These are phyloP conservation scores for Paratinospora sagittata DNA, from an alignment of 164 flowering plant genomes.

Conservation along the genomic window DNA sequence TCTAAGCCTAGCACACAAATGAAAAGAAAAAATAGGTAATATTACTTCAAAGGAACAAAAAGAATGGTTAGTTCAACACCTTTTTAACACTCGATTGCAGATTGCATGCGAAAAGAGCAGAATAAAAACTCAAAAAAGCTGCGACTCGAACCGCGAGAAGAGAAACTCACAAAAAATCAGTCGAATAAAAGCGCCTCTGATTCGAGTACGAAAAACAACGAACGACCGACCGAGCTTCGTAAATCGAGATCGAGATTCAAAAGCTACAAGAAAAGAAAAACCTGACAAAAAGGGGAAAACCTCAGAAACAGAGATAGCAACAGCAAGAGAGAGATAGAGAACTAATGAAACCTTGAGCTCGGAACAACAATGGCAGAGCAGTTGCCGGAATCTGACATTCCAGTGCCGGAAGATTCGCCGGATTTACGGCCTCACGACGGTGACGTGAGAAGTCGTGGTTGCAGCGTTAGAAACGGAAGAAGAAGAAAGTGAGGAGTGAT, in stretches of 20 bases:
- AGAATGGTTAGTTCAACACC: not conserved
- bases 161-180: conserved; percentile 8
- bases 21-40: not conserved
- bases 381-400: conserved; percentile 13
- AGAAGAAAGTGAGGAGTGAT: no score
- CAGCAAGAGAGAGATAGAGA: conserved; percentile 1
- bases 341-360: conserved; percentile 6
- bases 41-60: not conserved
- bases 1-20: conserved; percentile 3
- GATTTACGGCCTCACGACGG: not conserved
- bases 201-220: conserved; percentile 22
- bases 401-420: not conserved
- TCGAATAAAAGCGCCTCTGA: conserved; percentile 25
- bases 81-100: not conserved
- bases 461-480: not conserved
- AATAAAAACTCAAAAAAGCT: conserved; percentile 18
- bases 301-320: not conserved
- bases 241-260: conserved; percentile 27
- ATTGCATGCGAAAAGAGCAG: conserved; percentile 6
- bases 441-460: not conserved
- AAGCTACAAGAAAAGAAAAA: conserved; percentile 7
- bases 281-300: not conserved
- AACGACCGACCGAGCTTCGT: conserved; percentile 14
- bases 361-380: not conserved
- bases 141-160: conserved; percentile 9